A percentile compares a stretch with the other conserved stretches of the same genome.
These are phyloP conservation scores for Botrytis elliptica DNA, from an alignment of 2,329 filamentous ascomycete species.

Conservation along the genomic window DNA sequence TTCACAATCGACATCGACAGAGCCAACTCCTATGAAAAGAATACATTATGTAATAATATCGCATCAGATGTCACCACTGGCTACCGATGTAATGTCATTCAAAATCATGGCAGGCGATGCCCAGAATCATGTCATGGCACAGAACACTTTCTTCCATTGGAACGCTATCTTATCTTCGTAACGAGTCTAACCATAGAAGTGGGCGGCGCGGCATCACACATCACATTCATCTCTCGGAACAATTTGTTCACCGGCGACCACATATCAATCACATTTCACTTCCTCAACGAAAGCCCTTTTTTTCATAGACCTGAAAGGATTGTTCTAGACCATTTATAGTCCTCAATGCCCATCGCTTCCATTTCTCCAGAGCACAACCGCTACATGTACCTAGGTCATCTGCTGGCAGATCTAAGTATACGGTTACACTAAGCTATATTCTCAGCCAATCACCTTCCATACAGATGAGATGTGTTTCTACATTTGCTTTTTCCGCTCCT, in stretches of 20 bases:
- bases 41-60: background rate
- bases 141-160: background rate
- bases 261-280: background rate
- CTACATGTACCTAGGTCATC: background rate
- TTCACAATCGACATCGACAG: background rate
- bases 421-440: background rate
- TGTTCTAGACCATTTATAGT: slow-evolving; percentile 1
- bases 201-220: background rate
- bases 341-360: background rate
- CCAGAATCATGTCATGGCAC: background rate
- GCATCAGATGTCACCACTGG: background rate
- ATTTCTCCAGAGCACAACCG: background rate
- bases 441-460: background rate
- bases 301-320: background rate
- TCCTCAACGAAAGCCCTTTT: background rate
- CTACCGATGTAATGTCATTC: no score
- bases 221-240: background rate
- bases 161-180: background rate
- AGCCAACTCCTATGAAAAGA: background rate
- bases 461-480: background rate
- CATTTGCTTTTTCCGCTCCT: background rate
- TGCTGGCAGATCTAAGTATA: slow-evolving; percentile 14
- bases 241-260: background rate
- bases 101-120: no score
- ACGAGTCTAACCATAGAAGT: background rate